phyloP scores from a whole-genome alignment of 306 rosid genomes.

The Quercus wislizeni region DNA sequence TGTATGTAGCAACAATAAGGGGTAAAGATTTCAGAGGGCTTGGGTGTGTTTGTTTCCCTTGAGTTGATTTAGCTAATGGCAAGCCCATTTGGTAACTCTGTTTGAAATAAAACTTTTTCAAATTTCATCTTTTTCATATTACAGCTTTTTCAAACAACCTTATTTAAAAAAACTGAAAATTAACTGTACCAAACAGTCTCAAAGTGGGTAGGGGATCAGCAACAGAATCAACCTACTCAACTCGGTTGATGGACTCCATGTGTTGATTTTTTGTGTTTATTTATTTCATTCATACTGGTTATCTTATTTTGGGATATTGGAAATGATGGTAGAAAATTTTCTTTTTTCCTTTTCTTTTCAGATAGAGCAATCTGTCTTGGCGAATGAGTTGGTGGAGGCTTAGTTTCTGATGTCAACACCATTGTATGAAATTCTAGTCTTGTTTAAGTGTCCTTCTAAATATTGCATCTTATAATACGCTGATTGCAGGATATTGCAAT shows the following conservation, averaged over 20 bases:
- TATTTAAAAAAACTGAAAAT: no score
- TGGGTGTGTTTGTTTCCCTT: neutral
- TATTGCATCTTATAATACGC: slow-evolving; percentile 56
- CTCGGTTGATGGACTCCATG: neutral
- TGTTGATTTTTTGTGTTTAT: neutral
- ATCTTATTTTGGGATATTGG: no score
- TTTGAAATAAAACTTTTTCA: no score
- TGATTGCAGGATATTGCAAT: slow-evolving; percentile 71
- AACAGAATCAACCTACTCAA: neutral
- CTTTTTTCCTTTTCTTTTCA: neutral
- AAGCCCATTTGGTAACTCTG: no score
- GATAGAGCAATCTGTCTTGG: neutral
- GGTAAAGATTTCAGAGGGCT: no score
- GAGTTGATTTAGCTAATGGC: no score
- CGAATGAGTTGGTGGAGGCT: neutral
- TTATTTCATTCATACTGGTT: neutral
- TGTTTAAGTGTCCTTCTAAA: neutral
- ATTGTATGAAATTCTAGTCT: neutral
- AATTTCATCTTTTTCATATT: no score
- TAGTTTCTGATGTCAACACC: neutral
- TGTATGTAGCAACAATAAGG: no score
- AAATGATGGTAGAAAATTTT: neutral
- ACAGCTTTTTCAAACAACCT: no score
- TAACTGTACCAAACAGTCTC: no score
- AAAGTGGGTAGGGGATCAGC: neutral